These are phyloP conservation scores for Eruca vesicaria DNA, from an alignment of 441 rosid genomes.

Conservation along the genomic window DNA sequence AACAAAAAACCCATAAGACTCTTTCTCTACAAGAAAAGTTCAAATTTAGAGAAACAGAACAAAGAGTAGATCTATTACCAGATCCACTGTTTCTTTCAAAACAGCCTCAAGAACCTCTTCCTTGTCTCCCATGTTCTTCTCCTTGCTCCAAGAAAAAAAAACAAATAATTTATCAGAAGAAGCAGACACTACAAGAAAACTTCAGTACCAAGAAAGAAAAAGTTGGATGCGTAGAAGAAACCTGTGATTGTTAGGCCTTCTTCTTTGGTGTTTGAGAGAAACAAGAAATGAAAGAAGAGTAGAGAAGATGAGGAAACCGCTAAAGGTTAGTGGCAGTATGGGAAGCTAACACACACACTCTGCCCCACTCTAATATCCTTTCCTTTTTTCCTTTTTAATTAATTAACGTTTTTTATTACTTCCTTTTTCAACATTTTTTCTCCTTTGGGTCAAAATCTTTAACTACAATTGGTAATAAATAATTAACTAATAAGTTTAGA, in stretches of 20 bases:
- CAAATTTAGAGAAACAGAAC: conserved; percentile 24
- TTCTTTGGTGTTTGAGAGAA: conserved; percentile 7
- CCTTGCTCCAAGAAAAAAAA: too few relatives aligned
- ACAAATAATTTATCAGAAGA: not conserved
- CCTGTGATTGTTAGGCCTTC: not conserved
- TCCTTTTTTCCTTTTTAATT: not conserved
- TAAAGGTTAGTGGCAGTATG: conserved; percentile 37
- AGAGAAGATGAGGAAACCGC: conserved; percentile 34
- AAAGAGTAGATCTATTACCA: conserved; percentile 78
- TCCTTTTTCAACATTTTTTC: conserved; percentile 26
- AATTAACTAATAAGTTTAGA: not conserved
- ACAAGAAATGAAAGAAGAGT: conserved; percentile 10
- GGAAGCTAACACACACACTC: conserved; percentile 28
- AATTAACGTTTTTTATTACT: not conserved
- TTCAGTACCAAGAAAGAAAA: not conserved
- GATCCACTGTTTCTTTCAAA: conserved; percentile 87
- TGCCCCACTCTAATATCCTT: conserved; percentile 19
- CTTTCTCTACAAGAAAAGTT: not conserved
- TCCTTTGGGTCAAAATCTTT: not conserved
- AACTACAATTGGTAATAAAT: not conserved
- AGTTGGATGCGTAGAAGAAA: not conserved
- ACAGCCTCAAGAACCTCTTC: conserved; percentile 82
- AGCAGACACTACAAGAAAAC: conserved; percentile 5
- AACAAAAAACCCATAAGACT: not conserved
- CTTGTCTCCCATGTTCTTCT: conserved; percentile 57